These are phyloP conservation scores for Zasmidium citrigriseum DNA, from an alignment of 2,329 filamentous ascomycete genomes.

Conservation along the genomic window DNA sequence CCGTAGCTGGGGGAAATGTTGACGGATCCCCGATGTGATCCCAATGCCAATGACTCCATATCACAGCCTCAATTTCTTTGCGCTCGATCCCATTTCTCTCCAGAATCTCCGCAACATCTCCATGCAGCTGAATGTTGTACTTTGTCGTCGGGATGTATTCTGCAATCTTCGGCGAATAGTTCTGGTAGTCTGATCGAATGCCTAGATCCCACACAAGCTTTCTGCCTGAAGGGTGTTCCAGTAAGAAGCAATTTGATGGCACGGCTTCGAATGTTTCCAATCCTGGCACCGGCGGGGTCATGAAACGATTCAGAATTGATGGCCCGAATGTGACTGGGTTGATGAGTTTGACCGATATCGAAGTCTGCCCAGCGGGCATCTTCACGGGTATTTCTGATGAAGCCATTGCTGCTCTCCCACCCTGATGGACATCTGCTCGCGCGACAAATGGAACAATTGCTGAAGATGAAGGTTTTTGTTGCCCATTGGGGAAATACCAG, in stretches of 20 bases:
- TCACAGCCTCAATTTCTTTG: conserved; percentile 33
- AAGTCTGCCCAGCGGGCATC: not conserved
- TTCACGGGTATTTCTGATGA: not conserved
- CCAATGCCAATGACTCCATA: conserved; percentile 35
- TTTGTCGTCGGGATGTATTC: conserved; percentile 28
- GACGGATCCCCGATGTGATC: conserved; percentile 45
- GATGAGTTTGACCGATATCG: conserved; percentile 4
- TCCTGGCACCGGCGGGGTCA: conserved; percentile 3
- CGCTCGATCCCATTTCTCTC: conserved; percentile 30
- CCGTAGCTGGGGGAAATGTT: conserved; percentile 39
- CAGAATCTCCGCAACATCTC: conserved; percentile 42
- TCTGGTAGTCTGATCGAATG: conserved; percentile 43
- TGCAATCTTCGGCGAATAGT: conserved; percentile 30
- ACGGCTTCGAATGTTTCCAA: conserved; percentile 1
- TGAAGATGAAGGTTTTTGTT: not conserved
- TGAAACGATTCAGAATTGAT: conserved; percentile 1
- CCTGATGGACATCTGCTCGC: too few relatives aligned
- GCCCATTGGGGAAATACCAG: not conserved
- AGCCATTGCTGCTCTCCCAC: not conserved
- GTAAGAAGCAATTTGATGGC: conserved; percentile 33
- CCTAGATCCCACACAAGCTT: conserved; percentile 44
- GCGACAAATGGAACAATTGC: too few relatives aligned
- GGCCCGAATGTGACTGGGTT: conserved; percentile 7
- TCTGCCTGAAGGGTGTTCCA: conserved; percentile 41
- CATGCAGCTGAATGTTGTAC: conserved; percentile 36